A percentile compares a stretch with the other conserved stretches of the same genome.
Conservation (phyloP, 2,329 filamentous ascomycete species). For the Phialophora verrucosa region DNA sequence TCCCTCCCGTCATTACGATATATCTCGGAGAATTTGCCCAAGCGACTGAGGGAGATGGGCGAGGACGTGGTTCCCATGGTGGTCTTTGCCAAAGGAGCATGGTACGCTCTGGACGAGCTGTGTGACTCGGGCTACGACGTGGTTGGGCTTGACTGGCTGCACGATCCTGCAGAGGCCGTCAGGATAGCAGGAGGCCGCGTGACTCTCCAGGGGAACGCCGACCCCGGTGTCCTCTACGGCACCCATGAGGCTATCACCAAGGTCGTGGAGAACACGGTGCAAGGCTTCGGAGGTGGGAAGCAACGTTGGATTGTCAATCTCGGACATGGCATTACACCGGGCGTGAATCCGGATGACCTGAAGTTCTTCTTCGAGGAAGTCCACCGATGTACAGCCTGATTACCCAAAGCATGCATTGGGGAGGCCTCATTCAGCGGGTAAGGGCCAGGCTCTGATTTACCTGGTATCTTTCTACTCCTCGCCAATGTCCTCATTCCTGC, state of each 20-base stretch:
- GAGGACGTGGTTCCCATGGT: constrained; percentile 90
- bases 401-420: constrained; percentile 1
- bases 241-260: constrained; percentile 78
- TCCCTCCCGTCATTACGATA: constrained; percentile 83
- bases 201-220: constrained; percentile 91
- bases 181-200: constrained; percentile 78
- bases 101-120: constrained; percentile 87
- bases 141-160: constrained; percentile 92
- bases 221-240: constrained; percentile 91
- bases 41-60: constrained; percentile 72
- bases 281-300: constrained; percentile 81
- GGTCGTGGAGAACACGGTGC: constrained; percentile 83
- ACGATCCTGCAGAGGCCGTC: constrained; percentile 83
- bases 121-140: constrained; percentile 92
- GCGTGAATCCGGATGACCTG: constrained; percentile 90
- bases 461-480: constrained; percentile 18
- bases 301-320: constrained; percentile 97
- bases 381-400: constrained; percentile 64
- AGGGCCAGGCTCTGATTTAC: not conserved
- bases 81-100: constrained; percentile 96
- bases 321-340: constrained; percentile 95
- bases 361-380: constrained; percentile 95
- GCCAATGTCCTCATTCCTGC: constrained; percentile 66
- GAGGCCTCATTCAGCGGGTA: not conserved
- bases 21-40: constrained; percentile 81